Percentiles rank a stretch among this genome's conserved stretches.
phyloP scores from a whole-genome alignment of 768 basidiomycete species.

The Crucibulum laeve region DNA sequence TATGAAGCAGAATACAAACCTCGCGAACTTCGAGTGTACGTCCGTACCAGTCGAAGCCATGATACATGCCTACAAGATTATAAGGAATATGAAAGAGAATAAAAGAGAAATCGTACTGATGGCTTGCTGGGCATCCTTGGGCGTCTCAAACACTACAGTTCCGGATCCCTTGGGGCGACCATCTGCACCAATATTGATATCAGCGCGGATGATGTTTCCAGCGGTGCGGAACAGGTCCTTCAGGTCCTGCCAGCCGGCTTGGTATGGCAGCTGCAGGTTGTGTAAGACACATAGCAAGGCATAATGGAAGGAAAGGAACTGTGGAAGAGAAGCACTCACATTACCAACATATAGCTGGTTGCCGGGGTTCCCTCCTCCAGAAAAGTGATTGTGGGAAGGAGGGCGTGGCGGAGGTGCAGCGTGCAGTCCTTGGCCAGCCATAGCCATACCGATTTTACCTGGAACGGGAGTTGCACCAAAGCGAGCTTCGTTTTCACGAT shows the following conservation, averaged over 20 bases:
- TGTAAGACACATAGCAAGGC: not conserved
- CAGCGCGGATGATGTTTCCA: slow-evolving; percentile 92
- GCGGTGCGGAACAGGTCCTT: slow-evolving; percentile 96
- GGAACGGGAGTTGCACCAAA: slow-evolving; percentile 95
- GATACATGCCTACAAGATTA: slow-evolving; percentile 74
- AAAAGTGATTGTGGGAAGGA: slow-evolving; percentile 73
- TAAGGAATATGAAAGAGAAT: slow-evolving; percentile 5
- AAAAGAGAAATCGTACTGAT: slow-evolving; percentile 60
- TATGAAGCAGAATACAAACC: slow-evolving; percentile 36
- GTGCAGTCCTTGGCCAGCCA: slow-evolving; percentile 85
- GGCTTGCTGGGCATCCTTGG: slow-evolving; percentile 87
- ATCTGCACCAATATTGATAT: slow-evolving; percentile 91
- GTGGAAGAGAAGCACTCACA: slow-evolving; percentile 36
- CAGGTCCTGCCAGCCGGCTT: slow-evolving; percentile 98
- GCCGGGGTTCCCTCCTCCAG: slow-evolving; percentile 77
- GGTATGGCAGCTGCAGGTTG: slow-evolving; percentile 75
- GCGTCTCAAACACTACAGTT: slow-evolving; percentile 92
- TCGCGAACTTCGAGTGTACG: slow-evolving; percentile 94
- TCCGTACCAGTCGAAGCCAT: slow-evolving; percentile 97
- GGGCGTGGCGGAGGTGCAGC: slow-evolving; percentile 82
- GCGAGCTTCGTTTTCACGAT: slow-evolving; percentile 93
- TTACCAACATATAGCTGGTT: slow-evolving; percentile 93
- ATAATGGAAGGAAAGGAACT: not conserved
- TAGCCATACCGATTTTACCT: slow-evolving; percentile 93
- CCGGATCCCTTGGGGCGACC: slow-evolving; percentile 95